Conservation (phyloP, 2,329 filamentous ascomycete species). For the Neopestalotiopsis rosae region DNA sequence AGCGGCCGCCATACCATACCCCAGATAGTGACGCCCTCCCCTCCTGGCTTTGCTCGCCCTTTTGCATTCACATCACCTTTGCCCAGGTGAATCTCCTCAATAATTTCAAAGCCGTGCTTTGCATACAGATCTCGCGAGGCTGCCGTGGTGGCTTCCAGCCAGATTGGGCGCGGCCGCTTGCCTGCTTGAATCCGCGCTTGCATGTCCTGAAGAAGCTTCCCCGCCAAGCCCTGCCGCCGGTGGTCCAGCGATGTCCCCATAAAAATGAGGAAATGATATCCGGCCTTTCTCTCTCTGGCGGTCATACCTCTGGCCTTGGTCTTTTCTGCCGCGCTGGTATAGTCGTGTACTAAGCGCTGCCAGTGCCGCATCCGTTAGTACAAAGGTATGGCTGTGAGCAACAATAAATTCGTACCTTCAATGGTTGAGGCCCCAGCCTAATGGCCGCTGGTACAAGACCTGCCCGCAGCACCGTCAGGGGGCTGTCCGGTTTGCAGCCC, state of each 20-base stretch:
- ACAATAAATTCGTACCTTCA: background rate
- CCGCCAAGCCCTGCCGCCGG: conserved; percentile 8
- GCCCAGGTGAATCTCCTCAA: conserved; percentile 2
- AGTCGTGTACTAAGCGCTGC: conserved; percentile 1
- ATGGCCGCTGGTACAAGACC: background rate
- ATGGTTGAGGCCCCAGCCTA: background rate
- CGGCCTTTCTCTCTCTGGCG: background rate
- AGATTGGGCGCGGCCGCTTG: background rate
- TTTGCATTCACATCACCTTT: conserved; percentile 1
- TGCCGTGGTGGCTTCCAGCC: conserved; percentile 10
- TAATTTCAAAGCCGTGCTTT: background rate
- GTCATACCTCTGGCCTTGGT: conserved; percentile 9
- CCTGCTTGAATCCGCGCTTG: background rate
- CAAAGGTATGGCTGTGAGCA: background rate
- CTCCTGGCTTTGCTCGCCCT: background rate
- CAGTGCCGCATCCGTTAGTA: background rate
- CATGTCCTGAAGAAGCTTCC: background rate
- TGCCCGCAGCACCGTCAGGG: background rate
- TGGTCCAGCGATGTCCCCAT: conserved; percentile 6
- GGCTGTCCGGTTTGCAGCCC: background rate
- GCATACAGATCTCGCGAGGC: conserved; percentile 1
- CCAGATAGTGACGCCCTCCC: conserved; percentile 11
- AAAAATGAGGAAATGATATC: background rate
- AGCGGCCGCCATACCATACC: conserved; percentile 8
- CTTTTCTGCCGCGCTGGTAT: background rate